Percentiles rank a stretch among this genome's conserved stretches.
These are phyloP conservation scores for Fusarium bulbicola DNA, from an alignment of 2,329 filamentous ascomycete genomes.

Conservation along the genomic window DNA sequence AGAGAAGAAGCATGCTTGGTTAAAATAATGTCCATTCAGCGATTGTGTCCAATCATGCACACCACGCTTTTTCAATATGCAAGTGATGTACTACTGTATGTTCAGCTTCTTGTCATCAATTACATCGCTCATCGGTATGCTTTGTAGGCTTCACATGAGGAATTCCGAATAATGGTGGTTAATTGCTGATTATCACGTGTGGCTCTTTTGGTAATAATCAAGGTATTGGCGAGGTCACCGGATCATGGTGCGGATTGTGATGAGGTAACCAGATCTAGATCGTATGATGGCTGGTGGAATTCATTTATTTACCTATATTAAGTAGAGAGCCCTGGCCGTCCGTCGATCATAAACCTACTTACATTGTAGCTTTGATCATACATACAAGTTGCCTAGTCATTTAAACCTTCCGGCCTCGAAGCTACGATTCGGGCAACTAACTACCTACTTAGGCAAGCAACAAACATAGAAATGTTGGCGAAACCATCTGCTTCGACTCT, in stretches of 20 bases:
- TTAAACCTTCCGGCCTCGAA: background rate
- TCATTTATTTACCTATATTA: background rate
- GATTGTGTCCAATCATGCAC: background rate
- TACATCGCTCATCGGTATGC: background rate
- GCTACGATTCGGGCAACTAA: background rate
- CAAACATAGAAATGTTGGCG: conserved; percentile 14
- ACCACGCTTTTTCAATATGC: background rate
- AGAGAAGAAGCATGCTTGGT: conserved; percentile 37
- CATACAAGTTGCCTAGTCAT: background rate
- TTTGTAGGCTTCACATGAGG: background rate
- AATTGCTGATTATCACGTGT: background rate
- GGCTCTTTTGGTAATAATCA: background rate
- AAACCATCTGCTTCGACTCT: conserved; percentile 10
- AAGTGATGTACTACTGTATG: background rate
- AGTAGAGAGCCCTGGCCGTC: background rate
- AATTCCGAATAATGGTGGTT: background rate
- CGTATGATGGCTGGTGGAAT: conserved; percentile 19
- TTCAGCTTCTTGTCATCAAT: background rate
- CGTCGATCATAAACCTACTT: background rate
- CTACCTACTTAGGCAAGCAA: too few relatives aligned
- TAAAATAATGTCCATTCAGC: conserved; percentile 33
- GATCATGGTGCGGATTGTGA: background rate
- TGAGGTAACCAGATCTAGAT: conserved; percentile 7
- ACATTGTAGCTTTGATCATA: background rate
- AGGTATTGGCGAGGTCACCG: conserved; percentile 1